Base-by-base conservation (phyloP, 2,329 filamentous ascomycete genomes). In the Aspergillus chevalieri region DNA sequence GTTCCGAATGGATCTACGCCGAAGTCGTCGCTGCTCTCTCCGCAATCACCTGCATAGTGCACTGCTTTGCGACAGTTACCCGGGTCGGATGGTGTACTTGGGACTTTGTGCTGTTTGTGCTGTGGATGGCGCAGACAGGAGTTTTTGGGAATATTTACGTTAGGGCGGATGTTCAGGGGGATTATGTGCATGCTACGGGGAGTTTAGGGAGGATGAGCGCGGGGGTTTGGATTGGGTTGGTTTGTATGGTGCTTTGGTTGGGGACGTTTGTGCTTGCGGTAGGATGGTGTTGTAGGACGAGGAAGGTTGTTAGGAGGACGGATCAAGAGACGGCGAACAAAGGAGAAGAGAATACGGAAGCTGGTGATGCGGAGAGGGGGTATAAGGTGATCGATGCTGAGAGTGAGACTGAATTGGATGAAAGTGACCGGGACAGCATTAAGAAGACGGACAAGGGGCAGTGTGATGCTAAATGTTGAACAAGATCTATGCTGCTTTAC, bases 1-100 rank as follows among this genome's bases (percentile, higher is more conserved):
- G 24, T 4, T 26, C 57, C 6, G 47, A 52, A 45, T 59, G 57
- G 57, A 47, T 59, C 14, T 59, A 57, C 45, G 52, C 57, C 12
- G 55, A 59, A 19, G 14, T 56, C 1, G 52, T 57, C 14, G 53
- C 48, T 1, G 36, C 15, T 3, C 10, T 57, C 1, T 57, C 57
- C 1, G 49, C 45, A 3, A 19, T 59, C 1, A 59, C 52, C 12
- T 57, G 50, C 28, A 44, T 51, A 6, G 14, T 52, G 0, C 52
- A 57, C 24, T 52, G 41, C 39, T 43, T 52, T 12, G 39, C 49
- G n/a, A 51, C 44, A 3, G 44, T 51, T 3, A 43, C 41, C 8
- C 48, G 47, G 12, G 48, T 47, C 4, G 42, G 39, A 12, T 55
- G 53, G 51, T 51, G 33, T 15, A 39, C 43, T 3, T 53, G 51